These are phyloP conservation scores for Coemansia sp. DNA, from an alignment of 371 early-diverging fungal genomes.

Conservation along the genomic window DNA sequence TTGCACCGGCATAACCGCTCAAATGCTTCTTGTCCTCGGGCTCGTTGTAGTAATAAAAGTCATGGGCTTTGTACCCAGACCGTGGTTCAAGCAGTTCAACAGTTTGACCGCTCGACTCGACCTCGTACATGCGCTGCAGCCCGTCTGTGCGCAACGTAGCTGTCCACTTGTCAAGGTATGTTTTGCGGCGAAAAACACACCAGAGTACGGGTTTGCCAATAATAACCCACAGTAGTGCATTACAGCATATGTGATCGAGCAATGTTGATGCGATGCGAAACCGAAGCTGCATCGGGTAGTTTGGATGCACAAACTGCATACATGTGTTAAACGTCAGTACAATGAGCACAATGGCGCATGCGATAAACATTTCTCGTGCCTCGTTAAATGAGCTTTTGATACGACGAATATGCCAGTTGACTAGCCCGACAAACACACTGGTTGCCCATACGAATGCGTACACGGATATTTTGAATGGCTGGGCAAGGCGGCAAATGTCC, in stretches of 20 bases:
- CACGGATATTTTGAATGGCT: constrained; percentile 24
- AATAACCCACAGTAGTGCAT: constrained; percentile 28
- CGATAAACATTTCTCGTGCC: constrained; percentile 18
- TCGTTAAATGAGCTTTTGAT: constrained; percentile 47
- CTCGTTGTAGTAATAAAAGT: neutral
- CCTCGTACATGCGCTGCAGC: constrained; percentile 25
- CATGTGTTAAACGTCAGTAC: constrained; percentile 4
- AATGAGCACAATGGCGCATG: constrained; percentile 12
- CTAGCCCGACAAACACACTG: neutral
- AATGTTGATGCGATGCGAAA: constrained; percentile 24
- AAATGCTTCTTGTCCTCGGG: neutral
- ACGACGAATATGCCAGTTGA: constrained; percentile 22
- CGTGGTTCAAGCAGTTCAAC: neutral
- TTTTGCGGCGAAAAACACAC: constrained; percentile 19
- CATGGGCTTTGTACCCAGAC: neutral
- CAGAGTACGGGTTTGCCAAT: constrained; percentile 24
- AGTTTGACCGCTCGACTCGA: neutral
- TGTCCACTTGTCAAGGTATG: constrained; percentile 23
- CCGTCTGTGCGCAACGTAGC: constrained; percentile 19
- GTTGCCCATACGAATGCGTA: constrained; percentile 27
- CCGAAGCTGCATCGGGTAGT: constrained; percentile 12
- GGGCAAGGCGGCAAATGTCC: constrained; percentile 23
- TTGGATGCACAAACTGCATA: constrained; percentile 11
- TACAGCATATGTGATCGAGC: constrained; percentile 15
- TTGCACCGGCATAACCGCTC: neutral